phyloP scores from a whole-genome alignment of 2,329 filamentous ascomycete genomes.

The Fusarium sulawesiense region DNA sequence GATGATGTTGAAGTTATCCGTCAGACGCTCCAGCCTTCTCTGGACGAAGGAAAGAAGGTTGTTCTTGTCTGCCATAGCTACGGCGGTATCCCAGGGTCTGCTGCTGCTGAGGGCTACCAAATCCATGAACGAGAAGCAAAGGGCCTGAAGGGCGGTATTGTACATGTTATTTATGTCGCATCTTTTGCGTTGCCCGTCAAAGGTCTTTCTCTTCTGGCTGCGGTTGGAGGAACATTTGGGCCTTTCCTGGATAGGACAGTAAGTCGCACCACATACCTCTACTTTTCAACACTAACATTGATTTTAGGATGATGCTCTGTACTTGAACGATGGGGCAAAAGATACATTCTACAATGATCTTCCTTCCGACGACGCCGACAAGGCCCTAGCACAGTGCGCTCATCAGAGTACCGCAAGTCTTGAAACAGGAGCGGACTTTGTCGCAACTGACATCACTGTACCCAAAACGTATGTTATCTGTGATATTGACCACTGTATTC shows the following conservation, averaged over 20 bases:
- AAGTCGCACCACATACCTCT: too few species aligned
- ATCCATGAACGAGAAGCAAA: slow-evolving; percentile 41
- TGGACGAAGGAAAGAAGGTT: slow-evolving; percentile 6
- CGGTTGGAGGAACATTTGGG: not conserved
- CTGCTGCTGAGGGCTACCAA: slow-evolving; percentile 42
- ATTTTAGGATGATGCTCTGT: not conserved
- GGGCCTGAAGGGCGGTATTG: slow-evolving; percentile 47
- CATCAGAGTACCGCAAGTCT: slow-evolving; percentile 36
- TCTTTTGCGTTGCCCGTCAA: slow-evolving; percentile 41
- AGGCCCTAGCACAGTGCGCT: not conserved
- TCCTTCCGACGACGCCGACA: not conserved
- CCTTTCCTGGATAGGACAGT: slow-evolving; percentile 20
- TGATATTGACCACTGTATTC: slow-evolving; percentile 38
- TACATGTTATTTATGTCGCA: slow-evolving; percentile 45
- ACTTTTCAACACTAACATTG: too few species aligned
- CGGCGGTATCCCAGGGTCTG: slow-evolving; percentile 49
- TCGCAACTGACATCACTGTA: slow-evolving; percentile 36
- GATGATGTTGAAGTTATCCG: slow-evolving; percentile 19
- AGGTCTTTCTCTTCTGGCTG: not conserved
- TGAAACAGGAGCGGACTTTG: slow-evolving; percentile 30
- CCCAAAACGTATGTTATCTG: slow-evolving; percentile 47
- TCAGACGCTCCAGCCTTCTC: rapidly evolving
- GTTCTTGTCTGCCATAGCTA: slow-evolving; percentile 41
- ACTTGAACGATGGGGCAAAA: slow-evolving; percentile 9
- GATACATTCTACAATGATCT: slow-evolving; percentile 21